Evolutionary conservation across 768 basidiomycete species (phyloP), one percentile per base, ranked within the genome.

Genomic region (Russula brevipes): DNA sequence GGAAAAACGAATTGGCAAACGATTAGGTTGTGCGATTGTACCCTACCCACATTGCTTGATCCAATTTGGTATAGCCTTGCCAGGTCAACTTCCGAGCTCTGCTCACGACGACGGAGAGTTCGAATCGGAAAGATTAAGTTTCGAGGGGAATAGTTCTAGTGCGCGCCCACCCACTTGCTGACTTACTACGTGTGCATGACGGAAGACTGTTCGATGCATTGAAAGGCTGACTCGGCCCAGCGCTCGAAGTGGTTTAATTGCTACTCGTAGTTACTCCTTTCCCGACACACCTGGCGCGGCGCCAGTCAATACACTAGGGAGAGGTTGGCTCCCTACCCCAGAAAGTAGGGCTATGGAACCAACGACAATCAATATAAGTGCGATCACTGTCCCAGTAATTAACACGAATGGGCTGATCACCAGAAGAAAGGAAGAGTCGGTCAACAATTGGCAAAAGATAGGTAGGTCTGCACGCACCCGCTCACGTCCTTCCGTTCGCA

Each of bases 401-500:
- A 94, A 80, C 16, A 86, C 85, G 66, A 94, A 93, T 17, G 86
- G 83, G 12, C 91, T 93, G 64, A 30, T 31, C 11, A n/a, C 33
- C 19, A 3, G 24, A 19, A 52, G 41, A 64, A 7, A 19, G 53
- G 41, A 64, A 7, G 35, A 49, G 47, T 57, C 12, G 49, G 42
- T 59, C 44, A 52, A 63, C 31, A 54, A 31, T 49, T 19, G n/a
- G 35, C 36, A 44, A 10, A n/a, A 44, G 30, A 19, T 4, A 12
- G 16, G 59, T n/a, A 6, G 31, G 30, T 19, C n/a, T 11, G 39
- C 14, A 83, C 88, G 64, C 70, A 91, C 91, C 83, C 84, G 78
- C 88, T 91, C 53, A 93, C 75, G 70, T 94, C 91, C 74, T 84
- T 85, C 66, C 85, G 81, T 77, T 92, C 85, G 67, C 91, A 94